Conservation (phyloP, 2,329 filamentous ascomycete species). For the Fusarium compactum region DNA sequence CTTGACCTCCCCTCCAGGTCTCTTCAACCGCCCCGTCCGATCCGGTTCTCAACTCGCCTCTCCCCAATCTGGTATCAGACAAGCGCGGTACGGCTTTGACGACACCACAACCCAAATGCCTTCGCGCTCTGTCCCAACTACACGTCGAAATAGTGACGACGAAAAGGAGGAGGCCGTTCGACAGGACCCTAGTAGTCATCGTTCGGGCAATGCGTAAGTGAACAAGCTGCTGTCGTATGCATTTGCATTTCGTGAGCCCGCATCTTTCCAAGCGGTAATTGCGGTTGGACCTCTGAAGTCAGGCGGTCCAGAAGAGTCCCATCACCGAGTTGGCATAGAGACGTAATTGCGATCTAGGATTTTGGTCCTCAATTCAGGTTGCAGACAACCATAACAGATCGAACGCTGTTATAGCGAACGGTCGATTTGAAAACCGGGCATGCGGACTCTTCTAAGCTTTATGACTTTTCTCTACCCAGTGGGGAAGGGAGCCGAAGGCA, state of each 20-base stretch:
- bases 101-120: conserved; percentile 73
- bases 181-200: conserved; percentile 76
- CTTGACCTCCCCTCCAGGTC: conserved; percentile 82
- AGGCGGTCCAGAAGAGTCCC: neutral
- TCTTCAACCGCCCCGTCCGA: conserved; percentile 78
- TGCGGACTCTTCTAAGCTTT: neutral
- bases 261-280: conserved; percentile 22
- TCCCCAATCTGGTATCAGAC: conserved; percentile 74
- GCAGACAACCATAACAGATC: neutral
- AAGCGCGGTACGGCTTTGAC: conserved; percentile 67
- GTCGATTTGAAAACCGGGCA: neutral
- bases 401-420: neutral
- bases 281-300: conserved; percentile 2
- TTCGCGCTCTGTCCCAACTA: conserved; percentile 87
- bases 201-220: conserved; percentile 84
- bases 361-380: neutral
- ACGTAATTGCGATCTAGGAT: neutral
- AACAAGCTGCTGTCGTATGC: conserved; percentile 2
- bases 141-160: conserved; percentile 90
- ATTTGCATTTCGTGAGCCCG: neutral
- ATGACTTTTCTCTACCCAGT: conserved; percentile 12
- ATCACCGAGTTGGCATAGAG: neutral
- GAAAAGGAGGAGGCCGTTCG: conserved; percentile 83
- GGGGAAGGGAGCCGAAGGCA: conserved; percentile 7
- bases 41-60: conserved; percentile 86